Conservation (phyloP, 345 rosid genomes). For the Citrus australasica region DNA sequence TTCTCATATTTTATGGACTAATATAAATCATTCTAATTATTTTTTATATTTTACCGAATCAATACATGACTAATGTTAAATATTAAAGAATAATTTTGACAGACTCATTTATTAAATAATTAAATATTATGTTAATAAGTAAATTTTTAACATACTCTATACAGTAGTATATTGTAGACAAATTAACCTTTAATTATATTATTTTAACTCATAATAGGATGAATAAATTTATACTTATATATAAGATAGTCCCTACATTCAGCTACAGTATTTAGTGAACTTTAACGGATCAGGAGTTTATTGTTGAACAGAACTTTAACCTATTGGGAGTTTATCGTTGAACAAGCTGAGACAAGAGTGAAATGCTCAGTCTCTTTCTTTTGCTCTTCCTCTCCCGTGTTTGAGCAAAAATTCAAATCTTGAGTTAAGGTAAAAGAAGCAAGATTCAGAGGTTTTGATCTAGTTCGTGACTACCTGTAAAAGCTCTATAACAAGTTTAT, state of each 20-base stretch:
- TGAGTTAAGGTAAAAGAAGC: fast-evolving
- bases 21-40: too few species aligned
- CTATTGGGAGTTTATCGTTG: fast-evolving
- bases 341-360: fast-evolving
- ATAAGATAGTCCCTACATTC: fast-evolving
- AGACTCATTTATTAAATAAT: too few species aligned
- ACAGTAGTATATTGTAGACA: too few species aligned
- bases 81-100: too few species aligned
- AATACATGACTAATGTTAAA: too few species aligned
- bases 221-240: fast-evolving
- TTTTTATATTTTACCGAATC: too few species aligned
- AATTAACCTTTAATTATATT: fast-evolving
- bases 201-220: too few species aligned
- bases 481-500: fast-evolving
- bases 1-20: fast-evolving
- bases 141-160: fast-evolving
- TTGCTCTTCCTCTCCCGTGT: too few species aligned
- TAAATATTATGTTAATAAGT: too few species aligned
- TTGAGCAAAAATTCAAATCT: too few species aligned
- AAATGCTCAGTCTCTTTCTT: too few species aligned
- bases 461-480: too few species aligned
- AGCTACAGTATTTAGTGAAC: fast-evolving
- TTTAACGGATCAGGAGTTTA: fast-evolving
- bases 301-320: fast-evolving
- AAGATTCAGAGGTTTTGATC: fast-evolving